phyloP scores from a whole-genome alignment of 805 yeast species.

The Monosporozyma servazzii region DNA sequence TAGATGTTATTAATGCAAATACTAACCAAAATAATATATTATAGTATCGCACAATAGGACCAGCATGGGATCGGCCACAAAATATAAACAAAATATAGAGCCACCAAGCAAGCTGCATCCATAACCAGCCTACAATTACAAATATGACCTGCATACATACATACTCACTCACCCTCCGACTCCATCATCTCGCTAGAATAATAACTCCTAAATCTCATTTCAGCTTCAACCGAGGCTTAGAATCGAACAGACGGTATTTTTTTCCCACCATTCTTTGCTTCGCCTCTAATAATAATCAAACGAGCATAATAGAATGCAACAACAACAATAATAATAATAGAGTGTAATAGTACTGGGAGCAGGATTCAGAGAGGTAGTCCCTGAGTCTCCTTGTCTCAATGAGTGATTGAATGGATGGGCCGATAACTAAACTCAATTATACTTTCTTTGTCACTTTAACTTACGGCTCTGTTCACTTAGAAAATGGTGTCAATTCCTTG shows the following conservation, averaged over 20 bases:
- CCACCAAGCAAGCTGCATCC: background rate
- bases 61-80: background rate
- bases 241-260: background rate
- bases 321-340: background rate
- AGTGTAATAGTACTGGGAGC: background rate
- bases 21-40: background rate
- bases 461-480: background rate
- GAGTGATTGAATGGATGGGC: background rate
- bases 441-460: background rate
- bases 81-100: no score
- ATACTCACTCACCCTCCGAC: background rate
- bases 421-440: background rate
- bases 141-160: background rate
- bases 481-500: background rate
- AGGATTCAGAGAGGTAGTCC: background rate
- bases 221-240: background rate
- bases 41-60: background rate
- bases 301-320: no score
- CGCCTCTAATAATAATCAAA: background rate
- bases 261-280: background rate
- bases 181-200: background rate
- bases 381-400: background rate
- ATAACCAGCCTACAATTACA: background rate
- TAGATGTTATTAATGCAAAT: constrained; percentile 12
- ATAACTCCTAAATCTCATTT: background rate